Conservation (phyloP, 306 rosid genomes). For the Rosa rugosa region DNA sequence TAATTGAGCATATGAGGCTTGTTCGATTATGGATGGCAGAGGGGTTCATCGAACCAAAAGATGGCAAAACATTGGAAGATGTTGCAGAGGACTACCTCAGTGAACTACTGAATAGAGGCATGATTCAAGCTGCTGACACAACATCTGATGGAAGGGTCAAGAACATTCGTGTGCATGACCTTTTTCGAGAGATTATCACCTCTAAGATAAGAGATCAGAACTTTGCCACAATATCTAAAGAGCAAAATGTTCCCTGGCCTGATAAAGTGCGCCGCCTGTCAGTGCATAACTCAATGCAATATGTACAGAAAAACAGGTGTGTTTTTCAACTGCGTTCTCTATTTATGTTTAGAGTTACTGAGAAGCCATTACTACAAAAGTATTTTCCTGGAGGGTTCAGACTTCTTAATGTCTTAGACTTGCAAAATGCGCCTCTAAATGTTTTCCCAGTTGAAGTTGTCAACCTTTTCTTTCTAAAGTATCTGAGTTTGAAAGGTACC, state of each 20-base stretch:
- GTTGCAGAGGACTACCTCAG: constrained; percentile 56
- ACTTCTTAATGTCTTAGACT: constrained; percentile 33
- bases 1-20: constrained; percentile 43
- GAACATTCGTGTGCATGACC: constrained; percentile 40
- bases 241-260: constrained; percentile 35
- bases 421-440: constrained; percentile 11
- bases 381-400: not conserved
- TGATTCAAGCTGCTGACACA: constrained; percentile 32
- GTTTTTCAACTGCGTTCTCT: constrained; percentile 58
- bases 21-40: constrained; percentile 61
- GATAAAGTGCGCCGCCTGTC: constrained; percentile 58
- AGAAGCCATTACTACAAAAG: constrained; percentile 5
- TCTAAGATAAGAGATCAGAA: constrained; percentile 52
- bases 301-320: constrained; percentile 39
- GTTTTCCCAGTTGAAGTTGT: constrained; percentile 21
- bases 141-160: constrained; percentile 16
- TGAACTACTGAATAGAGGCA: constrained; percentile 52
- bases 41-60: constrained; percentile 47
- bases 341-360: constrained; percentile 41
- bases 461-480: constrained; percentile 24
- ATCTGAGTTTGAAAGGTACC: constrained; percentile 31
- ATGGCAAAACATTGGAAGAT: constrained; percentile 50
- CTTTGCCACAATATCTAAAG: constrained; percentile 44
- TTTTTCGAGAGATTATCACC: constrained; percentile 49
- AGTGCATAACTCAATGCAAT: constrained; percentile 33